Base-by-base conservation (phyloP, 1,284 basidiomycete species). In the Anthracocystis panici-leucophaei region DNA sequence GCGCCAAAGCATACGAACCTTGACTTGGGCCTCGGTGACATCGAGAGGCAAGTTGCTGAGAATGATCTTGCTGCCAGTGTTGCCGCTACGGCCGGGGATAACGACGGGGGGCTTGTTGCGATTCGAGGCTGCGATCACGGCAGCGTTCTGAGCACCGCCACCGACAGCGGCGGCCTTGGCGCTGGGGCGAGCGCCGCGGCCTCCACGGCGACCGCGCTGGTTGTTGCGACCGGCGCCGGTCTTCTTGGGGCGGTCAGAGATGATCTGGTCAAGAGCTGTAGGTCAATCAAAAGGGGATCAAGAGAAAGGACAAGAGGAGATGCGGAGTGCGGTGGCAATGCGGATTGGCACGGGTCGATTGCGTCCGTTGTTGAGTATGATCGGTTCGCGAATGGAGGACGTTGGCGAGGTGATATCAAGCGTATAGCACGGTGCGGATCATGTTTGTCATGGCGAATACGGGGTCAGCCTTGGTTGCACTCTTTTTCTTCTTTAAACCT, bases 11-110 rank as follows among this genome's bases (percentile, higher is more conserved):
- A 25, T 42, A 71, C 74, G 51, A 89, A 77, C 81, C 97, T 92
- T 94, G 85, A 99, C 91, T 87, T 97, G 94, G 23, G 89, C 87
- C 86, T 99, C 96, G 78, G 93, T 95, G 54, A 99, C 96, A 85
- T 99, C 96, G n/a, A 86, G 85, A 31, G 96, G 96, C 62, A 99
- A 90, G 86, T 97, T 97, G 80, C 93, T 95, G 70, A 99, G 93
- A 81, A 98, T 94, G 81, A 98, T 96, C 88, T 98, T 98, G 87
- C 92, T 82, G 44, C 81, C 81, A 27, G 63, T 59, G 49, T 65
- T 60, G 45, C 52, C 64, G 59, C 66, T 67, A 29, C 82, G 79
- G 45, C 81, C 81, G 20, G 83, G 83, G 64, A 84, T 81, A 20
- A 84, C 80, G 31, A 84, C 67, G 48, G 83, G 82, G 16, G 80